Evolutionary conservation across 768 basidiomycete genomes (phyloP).

Genomic region (Daedaleopsis sinensis): DNA sequence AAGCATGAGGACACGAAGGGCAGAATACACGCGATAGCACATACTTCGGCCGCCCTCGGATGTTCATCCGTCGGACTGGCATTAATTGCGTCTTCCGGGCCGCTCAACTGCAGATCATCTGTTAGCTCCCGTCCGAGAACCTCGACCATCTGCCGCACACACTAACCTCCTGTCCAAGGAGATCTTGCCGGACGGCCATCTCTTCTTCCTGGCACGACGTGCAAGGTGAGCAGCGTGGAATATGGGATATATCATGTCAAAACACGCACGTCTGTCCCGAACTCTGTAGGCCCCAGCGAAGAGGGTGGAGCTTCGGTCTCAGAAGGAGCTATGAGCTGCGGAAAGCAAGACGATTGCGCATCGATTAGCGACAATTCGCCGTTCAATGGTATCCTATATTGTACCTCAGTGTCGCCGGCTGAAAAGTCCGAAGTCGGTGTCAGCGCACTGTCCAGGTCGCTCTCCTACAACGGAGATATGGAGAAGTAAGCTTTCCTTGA

Average conservation of each 20-base stretch:
- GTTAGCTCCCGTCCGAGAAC: neutral
- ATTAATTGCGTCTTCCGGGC: neutral
- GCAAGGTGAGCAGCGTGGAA: neutral
- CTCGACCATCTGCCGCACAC: neutral
- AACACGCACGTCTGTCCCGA: conserved; percentile 17
- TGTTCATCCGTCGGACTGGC: neutral
- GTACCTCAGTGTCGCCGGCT: conserved; percentile 22
- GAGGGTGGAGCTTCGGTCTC: conserved; percentile 27
- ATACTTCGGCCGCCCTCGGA: conserved; percentile 2
- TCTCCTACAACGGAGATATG: neutral
- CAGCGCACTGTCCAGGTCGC: conserved; percentile 17
- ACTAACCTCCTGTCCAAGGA: neutral
- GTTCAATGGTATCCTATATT: neutral
- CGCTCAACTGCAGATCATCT: conserved; percentile 5
- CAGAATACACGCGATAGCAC: neutral
- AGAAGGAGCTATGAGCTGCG: conserved; percentile 19
- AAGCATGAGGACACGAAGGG: neutral
- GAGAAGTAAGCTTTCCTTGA: neutral
- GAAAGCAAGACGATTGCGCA: neutral
- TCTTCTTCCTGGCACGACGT: conserved; percentile 10
- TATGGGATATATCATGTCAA: neutral
- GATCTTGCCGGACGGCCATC: neutral
- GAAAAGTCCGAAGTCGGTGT: conserved; percentile 14
- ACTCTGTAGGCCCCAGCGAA: conserved; percentile 19
- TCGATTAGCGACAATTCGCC: neutral